Conservation (phyloP, 78 protist species). For the Mantamonas sphyraenae region DNA sequence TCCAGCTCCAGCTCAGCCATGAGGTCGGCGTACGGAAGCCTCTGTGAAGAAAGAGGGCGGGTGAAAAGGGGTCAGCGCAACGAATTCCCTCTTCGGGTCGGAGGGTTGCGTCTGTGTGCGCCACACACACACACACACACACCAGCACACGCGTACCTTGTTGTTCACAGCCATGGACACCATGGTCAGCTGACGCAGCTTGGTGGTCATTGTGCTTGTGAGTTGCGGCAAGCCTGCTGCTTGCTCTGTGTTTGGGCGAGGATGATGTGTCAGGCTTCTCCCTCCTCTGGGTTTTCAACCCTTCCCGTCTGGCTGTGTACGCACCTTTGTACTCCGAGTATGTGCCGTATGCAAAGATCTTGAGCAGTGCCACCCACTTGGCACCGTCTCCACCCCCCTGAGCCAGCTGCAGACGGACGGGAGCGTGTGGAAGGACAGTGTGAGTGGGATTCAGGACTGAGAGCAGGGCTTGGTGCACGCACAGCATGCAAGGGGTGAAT, state of each 20-base stretch:
- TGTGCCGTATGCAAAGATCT: constrained; percentile 9
- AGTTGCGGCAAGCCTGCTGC: background rate
- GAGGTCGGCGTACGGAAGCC: background rate
- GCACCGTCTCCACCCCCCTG: background rate
- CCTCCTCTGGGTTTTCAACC: too few species aligned
- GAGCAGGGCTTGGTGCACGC: background rate
- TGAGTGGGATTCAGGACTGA: background rate
- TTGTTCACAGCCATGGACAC: background rate
- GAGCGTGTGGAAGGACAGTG: background rate
- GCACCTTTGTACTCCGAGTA: constrained; percentile 6
- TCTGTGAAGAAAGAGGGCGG: background rate
- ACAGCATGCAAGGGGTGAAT: background rate
- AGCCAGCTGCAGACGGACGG: too few species aligned
- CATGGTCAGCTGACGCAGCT: constrained; percentile 4
- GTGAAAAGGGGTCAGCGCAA: too few species aligned
- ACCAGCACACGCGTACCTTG: background rate
- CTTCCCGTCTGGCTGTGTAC: background rate
- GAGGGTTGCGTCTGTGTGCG: too few species aligned
- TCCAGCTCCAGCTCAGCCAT: background rate
- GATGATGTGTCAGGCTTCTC: too few species aligned
- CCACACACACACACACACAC: too few species aligned
- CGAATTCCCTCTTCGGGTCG: too few species aligned
- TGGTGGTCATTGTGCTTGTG: background rate
- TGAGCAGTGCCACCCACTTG: background rate
- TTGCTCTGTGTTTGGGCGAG: background rate